These are phyloP conservation scores for Diaporthe sp. DNA, from an alignment of 2,329 filamentous ascomycete genomes.

Conservation along the genomic window DNA sequence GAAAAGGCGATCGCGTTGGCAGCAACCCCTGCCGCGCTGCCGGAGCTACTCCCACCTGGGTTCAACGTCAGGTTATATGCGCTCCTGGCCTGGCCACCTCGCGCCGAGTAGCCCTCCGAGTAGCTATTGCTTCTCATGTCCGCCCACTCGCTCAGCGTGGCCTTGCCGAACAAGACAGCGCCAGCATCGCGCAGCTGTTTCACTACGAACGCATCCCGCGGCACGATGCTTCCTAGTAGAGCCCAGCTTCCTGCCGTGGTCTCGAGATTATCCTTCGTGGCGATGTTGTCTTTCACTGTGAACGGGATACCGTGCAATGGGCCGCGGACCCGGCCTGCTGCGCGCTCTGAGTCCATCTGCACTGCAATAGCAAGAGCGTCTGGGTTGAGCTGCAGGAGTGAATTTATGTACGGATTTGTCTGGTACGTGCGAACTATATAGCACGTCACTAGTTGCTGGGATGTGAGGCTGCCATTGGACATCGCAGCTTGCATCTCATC, in stretches of 20 bases:
- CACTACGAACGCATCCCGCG: slow-evolving; percentile 77
- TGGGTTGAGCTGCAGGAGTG: slow-evolving; percentile 76
- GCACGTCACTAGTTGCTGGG: slow-evolving; percentile 70
- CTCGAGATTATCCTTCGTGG: slow-evolving; percentile 76
- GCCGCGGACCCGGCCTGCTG: slow-evolving; percentile 67
- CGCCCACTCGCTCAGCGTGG: slow-evolving; percentile 80
- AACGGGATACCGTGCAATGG: slow-evolving; percentile 82
- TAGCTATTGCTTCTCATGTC: slow-evolving; percentile 77
- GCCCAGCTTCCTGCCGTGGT: slow-evolving; percentile 80
- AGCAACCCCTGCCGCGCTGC: slow-evolving; percentile 73
- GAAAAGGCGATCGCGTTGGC: slow-evolving; percentile 69
- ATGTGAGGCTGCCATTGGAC: slow-evolving; percentile 65
- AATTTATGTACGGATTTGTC: slow-evolving; percentile 73
- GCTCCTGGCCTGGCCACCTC: slow-evolving; percentile 73
- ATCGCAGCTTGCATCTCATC: slow-evolving; percentile 74
- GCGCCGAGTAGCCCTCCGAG: slow-evolving; percentile 72
- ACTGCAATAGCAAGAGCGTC: slow-evolving; percentile 74
- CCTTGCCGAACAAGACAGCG: slow-evolving; percentile 78
- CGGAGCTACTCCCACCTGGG: slow-evolving; percentile 77
- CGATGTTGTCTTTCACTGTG: slow-evolving; percentile 81
- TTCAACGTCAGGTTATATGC: slow-evolving; percentile 78
- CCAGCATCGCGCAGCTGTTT: slow-evolving; percentile 72
- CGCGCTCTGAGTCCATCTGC: slow-evolving; percentile 71
- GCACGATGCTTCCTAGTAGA: slow-evolving; percentile 74
- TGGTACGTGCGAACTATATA: slow-evolving; percentile 73